Evolutionary conservation across 108 stramenopile species (phyloP).

Genomic region (Cyclostephanos tholiformis): DNA sequence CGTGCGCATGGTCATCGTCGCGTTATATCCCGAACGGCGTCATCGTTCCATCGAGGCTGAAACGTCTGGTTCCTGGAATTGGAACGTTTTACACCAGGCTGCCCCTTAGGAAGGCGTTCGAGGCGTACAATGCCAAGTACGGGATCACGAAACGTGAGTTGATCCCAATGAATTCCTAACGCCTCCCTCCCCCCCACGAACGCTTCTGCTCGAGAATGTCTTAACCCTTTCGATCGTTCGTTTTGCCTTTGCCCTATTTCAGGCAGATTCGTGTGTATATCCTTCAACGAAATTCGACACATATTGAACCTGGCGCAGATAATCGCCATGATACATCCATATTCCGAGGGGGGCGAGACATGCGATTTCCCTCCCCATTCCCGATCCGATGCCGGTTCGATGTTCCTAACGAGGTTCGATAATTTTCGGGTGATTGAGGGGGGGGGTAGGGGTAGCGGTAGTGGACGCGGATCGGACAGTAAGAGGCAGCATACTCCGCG

Average conservation of each 20-base stretch:
- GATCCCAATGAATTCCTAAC: too few relatives aligned
- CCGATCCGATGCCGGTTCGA: neutral
- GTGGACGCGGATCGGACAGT: neutral
- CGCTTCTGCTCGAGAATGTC: too few relatives aligned
- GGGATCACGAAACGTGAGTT: constrained; percentile 65
- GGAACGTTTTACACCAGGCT: constrained; percentile 88
- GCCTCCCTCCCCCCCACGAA: too few relatives aligned
- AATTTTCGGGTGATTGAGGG: neutral
- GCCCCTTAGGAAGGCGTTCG: constrained; percentile 81
- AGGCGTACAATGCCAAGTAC: constrained; percentile 85
- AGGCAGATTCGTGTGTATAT: constrained; percentile 73
- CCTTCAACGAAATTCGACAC: constrained; percentile 93
- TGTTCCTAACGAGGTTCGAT: neutral
- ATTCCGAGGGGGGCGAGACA: constrained; percentile 7
- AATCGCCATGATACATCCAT: constrained; percentile 70
- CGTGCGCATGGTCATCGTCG: neutral
- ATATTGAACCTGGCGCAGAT: constrained; percentile 92
- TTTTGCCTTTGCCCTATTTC: too few relatives aligned
- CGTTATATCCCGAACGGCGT: constrained; percentile 4
- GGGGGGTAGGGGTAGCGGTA: too few relatives aligned
- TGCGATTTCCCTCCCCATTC: neutral
- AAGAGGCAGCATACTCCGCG: neutral
- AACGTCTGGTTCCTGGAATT: constrained; percentile 82
- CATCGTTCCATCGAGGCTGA: constrained; percentile 50
- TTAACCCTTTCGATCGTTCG: too few relatives aligned